phyloP scores from a whole-genome alignment of 345 rosid species.

The Lagerstroemia speciosa region DNA sequence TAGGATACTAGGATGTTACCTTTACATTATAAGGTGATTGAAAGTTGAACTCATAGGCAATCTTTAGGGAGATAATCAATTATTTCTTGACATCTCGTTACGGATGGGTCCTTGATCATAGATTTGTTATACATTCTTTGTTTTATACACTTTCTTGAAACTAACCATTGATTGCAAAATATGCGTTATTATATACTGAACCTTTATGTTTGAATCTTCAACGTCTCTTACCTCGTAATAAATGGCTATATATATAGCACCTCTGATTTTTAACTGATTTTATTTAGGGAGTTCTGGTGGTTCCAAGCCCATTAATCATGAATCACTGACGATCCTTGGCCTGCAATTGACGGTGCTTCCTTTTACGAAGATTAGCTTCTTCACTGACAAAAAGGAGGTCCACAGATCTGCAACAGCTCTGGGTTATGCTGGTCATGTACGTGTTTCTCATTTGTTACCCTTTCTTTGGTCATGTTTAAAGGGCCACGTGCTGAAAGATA shows the following conservation, averaged over 20 bases:
- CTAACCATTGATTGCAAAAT: too few species aligned
- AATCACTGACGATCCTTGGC: constrained; percentile 78
- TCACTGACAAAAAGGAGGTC: constrained; percentile 87
- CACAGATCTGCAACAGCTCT: constrained; percentile 87
- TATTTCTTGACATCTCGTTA: too few species aligned
- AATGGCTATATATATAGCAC: too few species aligned
- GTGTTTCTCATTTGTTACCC: constrained; percentile 18
- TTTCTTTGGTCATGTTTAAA: neutral
- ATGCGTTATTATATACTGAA: neutral
- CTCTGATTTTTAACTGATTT: too few species aligned
- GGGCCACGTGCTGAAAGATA: neutral
- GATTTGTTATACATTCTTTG: too few species aligned
- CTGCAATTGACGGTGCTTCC: constrained; percentile 82
- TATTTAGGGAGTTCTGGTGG: constrained; percentile 38
- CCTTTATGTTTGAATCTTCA: neutral
- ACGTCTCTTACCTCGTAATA: neutral
- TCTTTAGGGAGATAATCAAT: too few species aligned
- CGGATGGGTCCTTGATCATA: too few species aligned
- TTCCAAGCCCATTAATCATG: constrained; percentile 64
- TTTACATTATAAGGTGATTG: too few species aligned
- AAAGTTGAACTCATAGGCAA: too few species aligned
- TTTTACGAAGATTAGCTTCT: constrained; percentile 82
- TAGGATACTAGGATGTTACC: too few species aligned
- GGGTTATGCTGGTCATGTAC: constrained; percentile 89
- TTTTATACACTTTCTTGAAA: too few species aligned